A percentile compares a stretch with the other conserved stretches of the same genome.
phyloP scores from a whole-genome alignment of 179 eudicot species.

The Patellifolia procumbens region DNA sequence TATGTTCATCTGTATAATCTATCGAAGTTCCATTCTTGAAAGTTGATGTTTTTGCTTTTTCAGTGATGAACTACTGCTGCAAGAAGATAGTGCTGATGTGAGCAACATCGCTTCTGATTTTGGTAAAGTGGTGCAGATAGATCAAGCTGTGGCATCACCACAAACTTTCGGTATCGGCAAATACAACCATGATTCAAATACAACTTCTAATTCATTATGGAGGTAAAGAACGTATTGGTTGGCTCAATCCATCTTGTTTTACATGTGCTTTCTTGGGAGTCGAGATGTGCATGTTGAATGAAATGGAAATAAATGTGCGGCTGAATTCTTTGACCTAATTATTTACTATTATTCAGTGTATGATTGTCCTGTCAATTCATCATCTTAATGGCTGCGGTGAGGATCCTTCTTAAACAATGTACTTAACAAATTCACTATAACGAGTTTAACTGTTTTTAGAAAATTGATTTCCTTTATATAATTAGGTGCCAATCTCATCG shows the following conservation, averaged over 20 bases:
- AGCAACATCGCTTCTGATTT: constrained; percentile 56
- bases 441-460: constrained; percentile 1
- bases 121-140: constrained; percentile 51
- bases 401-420: constrained; percentile 2
- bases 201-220: constrained; percentile 44
- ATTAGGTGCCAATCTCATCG: background rate
- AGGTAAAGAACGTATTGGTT: constrained; percentile 50
- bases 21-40: background rate
- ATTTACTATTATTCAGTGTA: background rate
- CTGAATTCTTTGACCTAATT: no score
- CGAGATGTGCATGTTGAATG: background rate
- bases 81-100: constrained; percentile 72
- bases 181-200: constrained; percentile 35
- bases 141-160: constrained; percentile 38
- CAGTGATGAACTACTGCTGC: constrained; percentile 88
- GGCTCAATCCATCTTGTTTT: background rate
- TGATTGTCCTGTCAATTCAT: background rate
- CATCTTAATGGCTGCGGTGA: background rate
- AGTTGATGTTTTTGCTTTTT: constrained; percentile 8
- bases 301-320: no score
- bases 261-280: background rate
- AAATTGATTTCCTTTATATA: background rate
- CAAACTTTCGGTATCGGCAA: constrained; percentile 53
- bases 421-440: background rate
- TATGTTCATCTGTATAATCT: background rate